Conservation (phyloP, 2,329 filamentous ascomycete species). For the Apiospora malaysiana region DNA sequence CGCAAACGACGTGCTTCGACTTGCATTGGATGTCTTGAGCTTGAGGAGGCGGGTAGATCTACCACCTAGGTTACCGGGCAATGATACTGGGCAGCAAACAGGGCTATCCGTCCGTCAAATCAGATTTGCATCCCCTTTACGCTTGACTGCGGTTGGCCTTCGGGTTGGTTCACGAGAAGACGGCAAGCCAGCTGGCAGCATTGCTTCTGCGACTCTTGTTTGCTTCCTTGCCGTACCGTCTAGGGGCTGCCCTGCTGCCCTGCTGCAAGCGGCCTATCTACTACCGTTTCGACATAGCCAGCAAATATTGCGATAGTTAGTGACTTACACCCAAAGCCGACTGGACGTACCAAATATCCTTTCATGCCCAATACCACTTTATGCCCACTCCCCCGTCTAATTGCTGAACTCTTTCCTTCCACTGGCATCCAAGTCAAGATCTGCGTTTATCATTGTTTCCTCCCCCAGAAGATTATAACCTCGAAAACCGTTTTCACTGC, state of each 20-base stretch:
- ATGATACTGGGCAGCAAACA: neutral
- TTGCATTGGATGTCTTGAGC: too few species aligned
- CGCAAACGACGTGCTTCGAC: neutral
- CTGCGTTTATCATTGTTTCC: neutral
- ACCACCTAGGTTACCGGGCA: neutral
- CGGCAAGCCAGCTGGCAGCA: neutral
- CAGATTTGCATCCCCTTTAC: neutral
- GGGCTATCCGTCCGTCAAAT: neutral
- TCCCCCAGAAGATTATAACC: neutral
- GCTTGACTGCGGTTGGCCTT: neutral
- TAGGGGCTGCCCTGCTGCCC: neutral
- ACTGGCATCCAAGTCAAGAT: neutral
- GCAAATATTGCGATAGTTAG: neutral
- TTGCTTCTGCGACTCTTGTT: neutral
- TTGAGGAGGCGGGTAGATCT: neutral
- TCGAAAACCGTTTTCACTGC: slow-evolving; percentile 22
- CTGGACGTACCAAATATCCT: neutral
- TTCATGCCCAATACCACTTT: slow-evolving; percentile 11
- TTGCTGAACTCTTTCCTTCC: neutral
- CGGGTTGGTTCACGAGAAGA: neutral
- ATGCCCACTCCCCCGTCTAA: neutral
- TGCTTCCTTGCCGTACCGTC: neutral
- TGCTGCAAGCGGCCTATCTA: neutral
- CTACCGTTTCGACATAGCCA: neutral
- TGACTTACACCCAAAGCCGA: neutral